phyloP scores from a whole-genome alignment of 1,139 yeast genomes.

The Groenewaldozyma auringiensis region DNA sequence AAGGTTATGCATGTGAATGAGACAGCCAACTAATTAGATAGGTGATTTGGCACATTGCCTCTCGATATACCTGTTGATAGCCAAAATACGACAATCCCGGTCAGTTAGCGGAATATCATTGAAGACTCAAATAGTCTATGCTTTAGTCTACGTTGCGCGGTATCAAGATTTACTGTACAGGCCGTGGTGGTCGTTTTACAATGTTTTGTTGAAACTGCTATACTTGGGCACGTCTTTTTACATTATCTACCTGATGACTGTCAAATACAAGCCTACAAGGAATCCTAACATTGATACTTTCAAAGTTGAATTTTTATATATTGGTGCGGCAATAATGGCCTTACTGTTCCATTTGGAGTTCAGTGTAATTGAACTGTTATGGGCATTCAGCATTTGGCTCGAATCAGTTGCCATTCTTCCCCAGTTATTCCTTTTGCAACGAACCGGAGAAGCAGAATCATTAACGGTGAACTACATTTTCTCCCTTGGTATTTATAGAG shows the following conservation, averaged over 20 bases:
- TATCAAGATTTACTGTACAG: constrained; percentile 63
- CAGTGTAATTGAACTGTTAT: constrained; percentile 44
- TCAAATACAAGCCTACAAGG: constrained; percentile 46
- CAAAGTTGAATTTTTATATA: constrained; percentile 62
- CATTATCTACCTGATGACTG: constrained; percentile 63
- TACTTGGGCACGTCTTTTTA: constrained; percentile 71
- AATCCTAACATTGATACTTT: constrained; percentile 68
- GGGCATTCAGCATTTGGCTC: constrained; percentile 39
- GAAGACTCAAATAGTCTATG: constrained; percentile 79
- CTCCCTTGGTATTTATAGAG: constrained; percentile 85
- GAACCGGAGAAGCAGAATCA: constrained; percentile 81
- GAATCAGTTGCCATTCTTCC: constrained; percentile 91
- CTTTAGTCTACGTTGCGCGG: constrained; percentile 69
- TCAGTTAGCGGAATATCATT: constrained; percentile 80
- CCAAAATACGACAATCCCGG: constrained; percentile 55
- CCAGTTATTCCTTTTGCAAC: constrained; percentile 81
- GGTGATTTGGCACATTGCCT: constrained; percentile 82
- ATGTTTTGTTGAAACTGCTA: constrained; percentile 69
- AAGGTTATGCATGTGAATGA: not conserved
- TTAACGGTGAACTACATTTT: constrained; percentile 88
- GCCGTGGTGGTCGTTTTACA: constrained; percentile 52
- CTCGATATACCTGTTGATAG: constrained; percentile 67
- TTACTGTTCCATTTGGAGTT: constrained; percentile 63
- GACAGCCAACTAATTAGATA: constrained; percentile 1
- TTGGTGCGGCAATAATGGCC: constrained; percentile 53